A percentile compares a stretch with the other conserved stretches of the same genome.
These are phyloP conservation scores for Globisporangium perplexum DNA, from an alignment of 352 stramenopile genomes.

Conservation along the genomic window DNA sequence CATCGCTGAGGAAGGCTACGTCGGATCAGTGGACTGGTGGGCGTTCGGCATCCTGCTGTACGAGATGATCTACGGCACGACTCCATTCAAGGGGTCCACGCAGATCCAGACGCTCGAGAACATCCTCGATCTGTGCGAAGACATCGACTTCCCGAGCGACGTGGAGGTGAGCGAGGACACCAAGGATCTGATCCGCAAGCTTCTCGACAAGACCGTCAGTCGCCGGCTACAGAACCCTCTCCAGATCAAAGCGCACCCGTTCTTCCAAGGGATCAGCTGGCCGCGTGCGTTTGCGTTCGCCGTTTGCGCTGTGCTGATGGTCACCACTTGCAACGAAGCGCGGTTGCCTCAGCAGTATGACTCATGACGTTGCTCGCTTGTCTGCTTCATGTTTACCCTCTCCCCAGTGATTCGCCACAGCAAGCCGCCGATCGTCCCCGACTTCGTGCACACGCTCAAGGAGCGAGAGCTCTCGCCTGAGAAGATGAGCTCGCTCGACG, in stretches of 20 bases:
- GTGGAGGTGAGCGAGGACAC: constrained; percentile 48
- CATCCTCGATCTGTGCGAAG: constrained; percentile 35
- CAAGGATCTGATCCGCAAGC: constrained; percentile 65
- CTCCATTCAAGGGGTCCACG: constrained; percentile 40
- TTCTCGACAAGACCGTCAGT: constrained; percentile 24
- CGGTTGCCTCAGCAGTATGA: neutral
- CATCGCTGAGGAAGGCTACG: constrained; percentile 53
- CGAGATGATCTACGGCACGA: constrained; percentile 51
- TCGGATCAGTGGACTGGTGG: constrained; percentile 62
- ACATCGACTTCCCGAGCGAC: constrained; percentile 50
- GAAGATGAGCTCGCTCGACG: constrained; percentile 26
- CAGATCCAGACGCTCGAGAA: constrained; percentile 44
- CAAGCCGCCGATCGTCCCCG: constrained; percentile 29
- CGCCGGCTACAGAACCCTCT: constrained; percentile 86
- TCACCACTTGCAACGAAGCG: neutral
- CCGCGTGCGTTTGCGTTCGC: constrained; percentile 39
- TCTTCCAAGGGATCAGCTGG: constrained; percentile 88
- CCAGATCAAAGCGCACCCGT: constrained; percentile 91
- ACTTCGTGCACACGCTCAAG: constrained; percentile 31
- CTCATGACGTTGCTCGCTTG: neutral
- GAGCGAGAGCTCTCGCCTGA: constrained; percentile 18
- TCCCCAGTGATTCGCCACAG: constrained; percentile 39
- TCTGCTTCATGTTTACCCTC: neutral
- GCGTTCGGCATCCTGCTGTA: constrained; percentile 59
- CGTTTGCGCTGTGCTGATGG: neutral